Conservation (phyloP, 192 early-diverging fungal species). For the Podila horticola region DNA sequence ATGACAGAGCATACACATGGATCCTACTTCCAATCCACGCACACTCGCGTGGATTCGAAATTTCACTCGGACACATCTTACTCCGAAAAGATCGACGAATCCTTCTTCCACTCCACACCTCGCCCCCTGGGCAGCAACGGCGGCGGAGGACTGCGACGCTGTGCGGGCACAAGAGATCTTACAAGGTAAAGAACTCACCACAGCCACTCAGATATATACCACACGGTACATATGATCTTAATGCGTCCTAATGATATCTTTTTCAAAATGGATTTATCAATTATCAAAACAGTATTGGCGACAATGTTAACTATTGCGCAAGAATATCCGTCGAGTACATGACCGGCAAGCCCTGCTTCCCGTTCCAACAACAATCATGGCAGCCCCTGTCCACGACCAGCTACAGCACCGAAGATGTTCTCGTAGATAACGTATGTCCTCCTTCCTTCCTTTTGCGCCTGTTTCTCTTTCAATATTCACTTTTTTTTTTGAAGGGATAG, state of each 20-base stretch:
- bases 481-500: too few species aligned
- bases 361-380: conserved; percentile 30
- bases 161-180: conserved; percentile 42
- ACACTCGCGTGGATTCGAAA: conserved; percentile 43
- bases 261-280: neutral
- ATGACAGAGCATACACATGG: conserved; percentile 29
- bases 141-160: conserved; percentile 33
- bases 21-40: conserved; percentile 38
- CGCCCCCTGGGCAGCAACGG: conserved; percentile 10
- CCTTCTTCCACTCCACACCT: conserved; percentile 6
- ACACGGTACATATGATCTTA: too few species aligned
- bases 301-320: conserved; percentile 41
- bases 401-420: conserved; percentile 1
- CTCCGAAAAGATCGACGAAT: conserved; percentile 28
- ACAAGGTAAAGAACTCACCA: conserved; percentile 24
- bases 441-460: neutral
- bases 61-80: conserved; percentile 32
- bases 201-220: too few species aligned
- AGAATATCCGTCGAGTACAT: conserved; percentile 40
- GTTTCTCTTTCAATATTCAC: neutral
- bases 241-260: neutral
- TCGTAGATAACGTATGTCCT: conserved; percentile 43
- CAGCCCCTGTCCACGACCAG: conserved; percentile 8
- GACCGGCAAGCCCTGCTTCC: conserved; percentile 31
- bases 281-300: conserved; percentile 15